Conservation (phyloP, 2,329 filamentous ascomycete genomes). For the Penicillium concentricum region DNA sequence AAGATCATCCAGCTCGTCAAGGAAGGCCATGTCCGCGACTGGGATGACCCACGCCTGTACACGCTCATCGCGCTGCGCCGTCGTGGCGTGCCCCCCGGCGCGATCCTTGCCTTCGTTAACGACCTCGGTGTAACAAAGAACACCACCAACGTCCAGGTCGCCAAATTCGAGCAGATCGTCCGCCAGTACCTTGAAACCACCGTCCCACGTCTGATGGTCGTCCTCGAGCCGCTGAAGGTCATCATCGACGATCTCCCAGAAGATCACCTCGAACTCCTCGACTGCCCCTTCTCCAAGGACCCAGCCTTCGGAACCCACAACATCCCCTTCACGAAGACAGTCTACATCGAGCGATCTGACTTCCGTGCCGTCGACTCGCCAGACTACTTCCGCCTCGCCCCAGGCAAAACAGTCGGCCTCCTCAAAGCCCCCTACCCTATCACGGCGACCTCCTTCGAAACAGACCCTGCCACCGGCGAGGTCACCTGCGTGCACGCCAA, state of each 20-base stretch:
- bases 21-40: conserved; percentile 74
- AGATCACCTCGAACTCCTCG: conserved; percentile 63
- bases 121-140: conserved; percentile 88
- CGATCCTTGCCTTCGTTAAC: conserved; percentile 84
- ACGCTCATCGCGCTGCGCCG: conserved; percentile 81
- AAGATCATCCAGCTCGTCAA: conserved; percentile 77
- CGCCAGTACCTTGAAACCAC: conserved; percentile 83
- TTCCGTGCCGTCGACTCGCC: conserved; percentile 71
- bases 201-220: conserved; percentile 83
- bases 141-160: conserved; percentile 73
- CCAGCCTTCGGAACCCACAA: conserved; percentile 54
- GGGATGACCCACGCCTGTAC: conserved; percentile 89
- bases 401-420: conserved; percentile 71
- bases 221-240: conserved; percentile 81
- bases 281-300: conserved; percentile 77
- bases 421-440: conserved; percentile 70
- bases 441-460: conserved; percentile 65
- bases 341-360: conserved; percentile 82
- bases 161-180: conserved; percentile 81
- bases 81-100: conserved; percentile 81
- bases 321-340: conserved; percentile 68
- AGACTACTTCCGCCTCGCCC: conserved; percentile 76
- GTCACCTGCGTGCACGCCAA: conserved; percentile 66
- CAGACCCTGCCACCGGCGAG: conserved; percentile 62
- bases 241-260: conserved; percentile 76